Evolutionary conservation across 495 filamentous ascomycete genomes (phyloP).

Genomic region (Coniosporium apollinis): DNA sequence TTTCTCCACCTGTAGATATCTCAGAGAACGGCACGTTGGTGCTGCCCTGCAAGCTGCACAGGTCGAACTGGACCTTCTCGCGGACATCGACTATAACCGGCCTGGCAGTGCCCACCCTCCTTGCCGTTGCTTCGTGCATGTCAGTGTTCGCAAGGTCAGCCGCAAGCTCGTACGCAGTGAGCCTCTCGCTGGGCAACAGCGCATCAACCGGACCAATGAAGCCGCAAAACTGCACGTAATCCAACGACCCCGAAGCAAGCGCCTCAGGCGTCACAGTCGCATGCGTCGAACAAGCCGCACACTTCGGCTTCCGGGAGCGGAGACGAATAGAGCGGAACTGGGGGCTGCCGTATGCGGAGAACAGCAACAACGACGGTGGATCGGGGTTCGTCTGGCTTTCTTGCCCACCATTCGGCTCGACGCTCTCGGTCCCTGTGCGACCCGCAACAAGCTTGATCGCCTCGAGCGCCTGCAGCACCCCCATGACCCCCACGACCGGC

Average conservation of each 20-base stretch:
- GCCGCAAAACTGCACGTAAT: conserved; percentile 74
- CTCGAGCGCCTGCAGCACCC: conserved; percentile 77
- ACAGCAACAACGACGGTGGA: conserved; percentile 43
- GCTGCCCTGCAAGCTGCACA: conserved; percentile 54
- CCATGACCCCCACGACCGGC: conserved; percentile 88
- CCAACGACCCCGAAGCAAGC: conserved; percentile 44
- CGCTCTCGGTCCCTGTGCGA: conserved; percentile 2
- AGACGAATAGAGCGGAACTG: conserved; percentile 61
- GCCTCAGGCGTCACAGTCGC: conserved; percentile 43
- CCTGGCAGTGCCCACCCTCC: conserved; percentile 11
- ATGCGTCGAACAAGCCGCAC: conserved; percentile 54
- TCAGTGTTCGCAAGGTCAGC: too few species aligned
- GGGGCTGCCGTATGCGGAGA: conserved; percentile 52
- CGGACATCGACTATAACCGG: conserved; percentile 58
- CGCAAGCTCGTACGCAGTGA: conserved; percentile 38
- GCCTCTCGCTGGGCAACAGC: conserved; percentile 41
- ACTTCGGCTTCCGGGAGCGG: conserved; percentile 41
- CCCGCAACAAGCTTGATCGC: conserved; percentile 63
- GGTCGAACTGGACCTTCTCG: conserved; percentile 69
- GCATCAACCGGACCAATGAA: conserved; percentile 29
- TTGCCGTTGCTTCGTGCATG: conserved; percentile 11
- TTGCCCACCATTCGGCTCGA: background rate
- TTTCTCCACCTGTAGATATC: conserved; percentile 15
- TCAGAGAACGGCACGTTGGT: conserved; percentile 62
- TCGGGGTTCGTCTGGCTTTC: conserved; percentile 4